Base-by-base conservation (phyloP, 805 yeast genomes). In the Myxozyma sirexii region DNA sequence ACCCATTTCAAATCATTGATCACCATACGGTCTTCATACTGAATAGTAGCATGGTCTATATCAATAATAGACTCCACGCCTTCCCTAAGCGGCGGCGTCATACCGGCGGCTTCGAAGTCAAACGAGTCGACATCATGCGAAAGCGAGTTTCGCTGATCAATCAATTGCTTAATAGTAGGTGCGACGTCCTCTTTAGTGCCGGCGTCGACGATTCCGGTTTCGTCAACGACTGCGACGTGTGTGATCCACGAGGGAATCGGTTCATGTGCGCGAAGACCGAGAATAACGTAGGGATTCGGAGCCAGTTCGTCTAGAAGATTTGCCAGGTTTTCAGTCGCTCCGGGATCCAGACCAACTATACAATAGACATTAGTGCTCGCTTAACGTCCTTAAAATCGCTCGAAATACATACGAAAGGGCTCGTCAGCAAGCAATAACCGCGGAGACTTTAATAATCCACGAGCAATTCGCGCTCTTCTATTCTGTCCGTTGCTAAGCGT, bases 401-500 rank as follows among this genome's bases (percentile, higher is more conserved):
- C n/a, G n/a, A n/a, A n/a, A 19, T 6, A 41, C 66, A n/a, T 47
- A 62, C 66, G 72, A 68, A 91, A 93, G 8, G 97, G 97, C 68
- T 94, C 98, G 72, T 94, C 98, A 19, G 93, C 79, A 3, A 93
- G 71, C 54, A 91, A 74, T 31, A 91, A 65, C 45, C 78, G 76
- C 0, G 97, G 96, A 35, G 81, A 75, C 46, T 78, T 76, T 56
- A 90, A 79, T 44, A 94, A 68, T 0, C 91, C 84, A 61, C 82
- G 80, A 0, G 97, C 98, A 27, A 94, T 75, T 62, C 97, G 79
- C 0, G 97, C 96, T 52, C 99, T 78, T 67, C 99, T 80, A 71
- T 88, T 84, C 73, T 94, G 99, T 0, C 99, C 99, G 72, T 94
- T 94, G 72, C 96, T 88, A 45, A 94, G 76, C 0, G 93, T 88